Evolutionary conservation across 139 green algal genomes (phyloP).

Genomic region (Asterochloris sp.): DNA sequence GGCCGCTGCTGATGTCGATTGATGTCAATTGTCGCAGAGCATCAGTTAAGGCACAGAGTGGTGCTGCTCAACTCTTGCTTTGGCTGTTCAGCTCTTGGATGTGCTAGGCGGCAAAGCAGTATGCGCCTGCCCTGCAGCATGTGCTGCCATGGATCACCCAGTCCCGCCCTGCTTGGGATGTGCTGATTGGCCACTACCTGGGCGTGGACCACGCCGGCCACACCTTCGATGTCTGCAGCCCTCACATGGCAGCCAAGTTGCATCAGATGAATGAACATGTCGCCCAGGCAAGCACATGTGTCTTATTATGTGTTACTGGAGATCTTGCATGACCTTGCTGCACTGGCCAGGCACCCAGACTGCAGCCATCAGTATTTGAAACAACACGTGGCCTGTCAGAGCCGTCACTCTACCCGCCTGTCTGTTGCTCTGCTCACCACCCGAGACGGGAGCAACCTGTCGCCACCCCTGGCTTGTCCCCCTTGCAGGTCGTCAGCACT

Average conservation of each 20-base stretch:
- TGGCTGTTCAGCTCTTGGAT: too few species aligned
- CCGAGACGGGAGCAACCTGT: too few species aligned
- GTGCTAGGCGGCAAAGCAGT: too few species aligned
- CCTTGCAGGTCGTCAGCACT: not conserved
- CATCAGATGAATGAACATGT: slow-evolving; percentile 77
- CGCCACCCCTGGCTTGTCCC: not conserved
- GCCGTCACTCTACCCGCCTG: too few species aligned
- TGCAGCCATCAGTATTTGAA: too few species aligned
- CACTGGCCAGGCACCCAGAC: too few species aligned
- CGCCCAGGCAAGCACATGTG: slow-evolving; percentile 24
- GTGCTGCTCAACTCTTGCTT: too few species aligned
- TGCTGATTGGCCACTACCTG: slow-evolving; percentile 91
- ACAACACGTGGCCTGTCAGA: too few species aligned
- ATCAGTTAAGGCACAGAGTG: too few species aligned
- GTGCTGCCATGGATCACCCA: slow-evolving; percentile 42
- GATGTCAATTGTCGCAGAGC: too few species aligned
- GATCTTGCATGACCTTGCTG: not conserved
- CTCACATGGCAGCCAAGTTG: slow-evolving; percentile 83
- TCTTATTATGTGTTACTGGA: not conserved
- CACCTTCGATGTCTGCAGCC: slow-evolving; percentile 62
- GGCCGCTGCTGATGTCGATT: too few species aligned
- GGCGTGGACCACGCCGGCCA: slow-evolving; percentile 95
- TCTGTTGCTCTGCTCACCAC: too few species aligned
- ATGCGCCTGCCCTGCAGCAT: slow-evolving; percentile 13
- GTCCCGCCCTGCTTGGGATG: slow-evolving; percentile 65